Evolutionary conservation across 2,329 filamentous ascomycete species (phyloP), one percentile per base, ranked within the genome.

Genomic region (Scolecobasidium constrictum): DNA sequence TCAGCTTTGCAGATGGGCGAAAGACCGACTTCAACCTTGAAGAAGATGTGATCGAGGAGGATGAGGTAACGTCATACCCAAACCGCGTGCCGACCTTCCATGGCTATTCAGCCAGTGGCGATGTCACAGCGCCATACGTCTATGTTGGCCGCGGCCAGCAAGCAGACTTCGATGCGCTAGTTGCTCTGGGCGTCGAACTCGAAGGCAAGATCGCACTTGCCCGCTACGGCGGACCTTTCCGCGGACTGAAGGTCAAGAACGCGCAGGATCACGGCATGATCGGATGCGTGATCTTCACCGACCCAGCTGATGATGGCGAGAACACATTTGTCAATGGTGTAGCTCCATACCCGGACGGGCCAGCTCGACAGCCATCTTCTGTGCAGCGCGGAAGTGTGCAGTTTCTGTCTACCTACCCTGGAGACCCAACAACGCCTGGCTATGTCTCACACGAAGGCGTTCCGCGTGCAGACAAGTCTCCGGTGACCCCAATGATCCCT

Each of bases 371-470:
- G 42, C 66, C 67, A 4, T 59, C 63, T 2, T 56, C 56, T 13
- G 64, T 70, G 2, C 67, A 71, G 47, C 55, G 66, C 47, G 67
- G 67, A 28, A 63, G 57, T 23, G 67, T 70, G 3, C 58, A 65
- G 40, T 94, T 86, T 53, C 62, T 94, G 47, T 50, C 71, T 65
- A 42, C 76, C 69, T 47, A 81, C 34, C 58, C 59, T 5, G 59
- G 60, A 16, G 60, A 63, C 35, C 59, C 60, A 2, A 62, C 60
- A 2, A 63, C 60, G 6, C 59, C 59, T 15, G 59, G 59, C 12
- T 61, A 57, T 43, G 51, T 58, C 1, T 61, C 59, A 3, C 50
- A 51, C 11, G 36, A 44, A 9, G 56, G 51, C 45, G 50, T 48
- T 13, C 51, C 54, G 11, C 52, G 59, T 3, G 45, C 53, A 13